A percentile compares a stretch with the other conserved stretches of the same genome.
These are phyloP conservation scores for Bacterosira constricta DNA, from an alignment of 108 stramenopile genomes.

Conservation along the genomic window DNA sequence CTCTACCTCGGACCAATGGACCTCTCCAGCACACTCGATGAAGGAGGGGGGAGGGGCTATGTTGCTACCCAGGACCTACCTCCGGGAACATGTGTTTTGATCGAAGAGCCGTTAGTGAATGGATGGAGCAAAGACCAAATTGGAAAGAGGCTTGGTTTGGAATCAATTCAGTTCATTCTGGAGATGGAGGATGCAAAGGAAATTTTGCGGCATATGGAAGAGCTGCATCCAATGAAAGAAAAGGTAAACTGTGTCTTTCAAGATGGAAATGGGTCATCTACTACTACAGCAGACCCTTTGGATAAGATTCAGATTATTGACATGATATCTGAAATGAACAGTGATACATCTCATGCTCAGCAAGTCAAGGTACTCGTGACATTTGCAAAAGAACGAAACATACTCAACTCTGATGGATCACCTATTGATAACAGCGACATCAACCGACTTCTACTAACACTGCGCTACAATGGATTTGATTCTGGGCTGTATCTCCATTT, in stretches of 20 bases:
- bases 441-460: slow-evolving; percentile 58
- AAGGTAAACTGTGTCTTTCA: slow-evolving; percentile 48
- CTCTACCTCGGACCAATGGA: slow-evolving; percentile 61
- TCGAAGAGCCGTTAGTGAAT: slow-evolving; percentile 65
- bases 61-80: slow-evolving; percentile 57
- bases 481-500: slow-evolving; percentile 76
- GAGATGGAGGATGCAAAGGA: slow-evolving; percentile 33
- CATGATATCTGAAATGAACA: slow-evolving; percentile 53
- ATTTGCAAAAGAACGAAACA: slow-evolving; percentile 29
- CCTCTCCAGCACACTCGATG: slow-evolving; percentile 31
- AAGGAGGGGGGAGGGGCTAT: slow-evolving; percentile 78
- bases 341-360: slow-evolving; percentile 20
- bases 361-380: slow-evolving; percentile 39
- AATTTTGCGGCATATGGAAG: slow-evolving; percentile 61
- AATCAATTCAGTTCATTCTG: slow-evolving; percentile 61
- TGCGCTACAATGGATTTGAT: slow-evolving; percentile 86
- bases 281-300: slow-evolving; percentile 12
- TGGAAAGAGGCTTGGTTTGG: slow-evolving; percentile 61
- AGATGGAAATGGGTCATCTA: not conserved
- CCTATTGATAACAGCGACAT: slow-evolving; percentile 50
- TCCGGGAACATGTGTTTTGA: slow-evolving; percentile 72
- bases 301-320: slow-evolving; percentile 54
- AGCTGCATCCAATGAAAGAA: slow-evolving; percentile 73
- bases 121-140: slow-evolving; percentile 75
- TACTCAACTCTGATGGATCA: slow-evolving; percentile 53